phyloP scores from a whole-genome alignment of 768 basidiomycete species.

The Clitopilus passeckerianus region DNA sequence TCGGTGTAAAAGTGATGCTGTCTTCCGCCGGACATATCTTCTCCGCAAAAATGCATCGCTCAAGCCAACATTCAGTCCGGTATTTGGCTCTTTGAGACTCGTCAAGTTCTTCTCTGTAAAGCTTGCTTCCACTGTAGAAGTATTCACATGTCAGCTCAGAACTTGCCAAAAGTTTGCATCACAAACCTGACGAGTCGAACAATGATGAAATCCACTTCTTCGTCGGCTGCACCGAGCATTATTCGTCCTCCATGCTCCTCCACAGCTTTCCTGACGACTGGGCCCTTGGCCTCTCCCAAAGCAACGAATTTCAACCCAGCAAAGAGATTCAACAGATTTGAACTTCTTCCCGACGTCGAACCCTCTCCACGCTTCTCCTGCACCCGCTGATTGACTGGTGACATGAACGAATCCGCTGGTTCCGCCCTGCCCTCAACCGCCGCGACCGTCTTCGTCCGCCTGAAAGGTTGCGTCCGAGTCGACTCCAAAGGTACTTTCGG shows the following conservation, averaged over 20 bases:
- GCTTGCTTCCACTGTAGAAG: slow-evolving; percentile 57
- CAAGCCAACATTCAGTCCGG: slow-evolving; percentile 93
- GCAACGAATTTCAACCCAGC: slow-evolving; percentile 50
- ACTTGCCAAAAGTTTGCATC: background rate
- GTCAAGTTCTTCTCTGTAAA: slow-evolving; percentile 57
- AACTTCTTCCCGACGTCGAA: slow-evolving; percentile 9
- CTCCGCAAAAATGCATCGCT: slow-evolving; percentile 76
- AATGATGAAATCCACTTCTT: slow-evolving; percentile 58
- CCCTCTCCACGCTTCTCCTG: slow-evolving; percentile 13
- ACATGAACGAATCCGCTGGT: slow-evolving; percentile 9
- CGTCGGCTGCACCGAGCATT: slow-evolving; percentile 37
- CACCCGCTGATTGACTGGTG: slow-evolving; percentile 1
- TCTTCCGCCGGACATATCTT: slow-evolving; percentile 63
- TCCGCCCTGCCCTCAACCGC: slow-evolving; percentile 4
- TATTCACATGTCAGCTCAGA: slow-evolving; percentile 1
- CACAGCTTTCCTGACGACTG: slow-evolving; percentile 54
- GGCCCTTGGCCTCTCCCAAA: slow-evolving; percentile 62
- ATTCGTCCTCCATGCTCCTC: slow-evolving; percentile 54
- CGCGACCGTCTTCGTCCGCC: slow-evolving; percentile 31
- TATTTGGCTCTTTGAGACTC: slow-evolving; percentile 44
- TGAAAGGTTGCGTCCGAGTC: slow-evolving; percentile 37
- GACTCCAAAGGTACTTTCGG: slow-evolving; percentile 13
- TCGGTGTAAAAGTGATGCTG: slow-evolving; percentile 66
- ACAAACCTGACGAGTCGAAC: slow-evolving; percentile 71
- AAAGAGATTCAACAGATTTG: slow-evolving; percentile 35